Conservation (phyloP, 805 yeast genomes). For the Pachysolen tannophilus region DNA sequence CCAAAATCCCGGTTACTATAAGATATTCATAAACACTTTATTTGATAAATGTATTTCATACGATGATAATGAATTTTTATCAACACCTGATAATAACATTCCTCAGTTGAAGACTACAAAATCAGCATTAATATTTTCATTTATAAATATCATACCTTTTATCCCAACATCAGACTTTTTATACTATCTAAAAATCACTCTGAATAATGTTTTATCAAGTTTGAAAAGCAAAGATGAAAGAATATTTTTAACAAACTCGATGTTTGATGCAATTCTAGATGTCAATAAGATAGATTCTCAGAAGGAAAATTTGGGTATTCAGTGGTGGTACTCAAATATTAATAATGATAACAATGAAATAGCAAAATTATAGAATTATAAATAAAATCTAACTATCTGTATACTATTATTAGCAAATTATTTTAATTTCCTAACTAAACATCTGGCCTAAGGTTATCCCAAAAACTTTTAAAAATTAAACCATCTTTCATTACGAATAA, state of each 20-base stretch:
- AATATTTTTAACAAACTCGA: conserved; percentile 25
- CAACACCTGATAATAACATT: conserved; percentile 10
- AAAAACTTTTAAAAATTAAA: conserved; percentile 12
- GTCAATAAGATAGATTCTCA: conserved; percentile 53
- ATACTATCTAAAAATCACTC: conserved; percentile 40
- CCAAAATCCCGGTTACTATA: background rate
- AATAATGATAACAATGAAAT: background rate
- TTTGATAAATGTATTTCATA: background rate
- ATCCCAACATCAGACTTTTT: conserved; percentile 33
- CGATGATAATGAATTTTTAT: background rate
- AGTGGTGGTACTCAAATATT: conserved; percentile 54
- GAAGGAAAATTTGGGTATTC: conserved; percentile 43
- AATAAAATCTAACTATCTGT: too few species aligned
- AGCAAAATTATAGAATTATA: background rate
- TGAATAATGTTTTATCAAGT: conserved; percentile 24
- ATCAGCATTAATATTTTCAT: conserved; percentile 37
- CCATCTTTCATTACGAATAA: conserved; percentile 19
- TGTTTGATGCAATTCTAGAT: conserved; percentile 41
- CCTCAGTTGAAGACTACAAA: too few species aligned
- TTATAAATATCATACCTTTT: conserved; percentile 47
- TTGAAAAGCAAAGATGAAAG: conserved; percentile 23
- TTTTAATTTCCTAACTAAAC: too few species aligned
- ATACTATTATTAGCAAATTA: too few species aligned
- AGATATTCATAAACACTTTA: background rate
- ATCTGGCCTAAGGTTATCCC: too few species aligned